A percentile compares a stretch with the other conserved stretches of the same genome.
phyloP scores from a whole-genome alignment of 345 rosid genomes.

The Gossypium arboreum region DNA sequence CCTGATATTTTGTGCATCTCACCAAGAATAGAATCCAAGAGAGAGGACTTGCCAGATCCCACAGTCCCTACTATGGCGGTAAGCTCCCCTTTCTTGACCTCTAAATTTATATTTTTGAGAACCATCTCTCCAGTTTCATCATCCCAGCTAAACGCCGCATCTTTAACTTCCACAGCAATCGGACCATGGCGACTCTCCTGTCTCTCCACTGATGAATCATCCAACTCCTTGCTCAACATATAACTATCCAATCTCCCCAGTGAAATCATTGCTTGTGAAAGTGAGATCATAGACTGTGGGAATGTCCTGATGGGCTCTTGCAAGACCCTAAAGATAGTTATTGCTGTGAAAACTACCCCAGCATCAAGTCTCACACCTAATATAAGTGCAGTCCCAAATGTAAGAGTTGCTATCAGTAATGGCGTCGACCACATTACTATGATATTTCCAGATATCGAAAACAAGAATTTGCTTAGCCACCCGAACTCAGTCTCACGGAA shows the following conservation, averaged over 20 bases:
- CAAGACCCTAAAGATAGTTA: conserved; percentile 77
- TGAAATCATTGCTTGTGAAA: conserved; percentile 92
- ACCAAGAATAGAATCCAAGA: conserved; percentile 76
- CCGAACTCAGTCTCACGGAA: conserved; percentile 68
- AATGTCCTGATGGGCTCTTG: conserved; percentile 90
- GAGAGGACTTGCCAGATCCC: conserved; percentile 91
- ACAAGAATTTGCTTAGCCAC: conserved; percentile 82
- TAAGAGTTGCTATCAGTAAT: conserved; percentile 59
- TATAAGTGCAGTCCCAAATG: conserved; percentile 65
- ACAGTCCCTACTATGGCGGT: conserved; percentile 88
- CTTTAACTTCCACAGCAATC: conserved; percentile 58
- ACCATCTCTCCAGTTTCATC: conserved; percentile 53
- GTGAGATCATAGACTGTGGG: conserved; percentile 89
- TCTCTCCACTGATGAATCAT: conserved; percentile 57
- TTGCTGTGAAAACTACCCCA: conserved; percentile 87
- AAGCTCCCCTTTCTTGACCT: conserved; percentile 71
- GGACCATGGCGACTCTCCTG: conserved; percentile 42
- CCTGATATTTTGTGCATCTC: conserved; percentile 90
- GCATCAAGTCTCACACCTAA: conserved; percentile 74
- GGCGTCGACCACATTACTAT: conserved; percentile 87
- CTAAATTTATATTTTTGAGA: conserved; percentile 54
- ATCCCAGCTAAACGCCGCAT: conserved; percentile 84
- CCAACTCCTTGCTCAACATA: conserved; percentile 78
- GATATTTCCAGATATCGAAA: conserved; percentile 61
- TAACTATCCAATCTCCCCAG: conserved; percentile 65